Conservation (phyloP, 2,329 filamentous ascomycete genomes). For the Alternaria sp. region DNA sequence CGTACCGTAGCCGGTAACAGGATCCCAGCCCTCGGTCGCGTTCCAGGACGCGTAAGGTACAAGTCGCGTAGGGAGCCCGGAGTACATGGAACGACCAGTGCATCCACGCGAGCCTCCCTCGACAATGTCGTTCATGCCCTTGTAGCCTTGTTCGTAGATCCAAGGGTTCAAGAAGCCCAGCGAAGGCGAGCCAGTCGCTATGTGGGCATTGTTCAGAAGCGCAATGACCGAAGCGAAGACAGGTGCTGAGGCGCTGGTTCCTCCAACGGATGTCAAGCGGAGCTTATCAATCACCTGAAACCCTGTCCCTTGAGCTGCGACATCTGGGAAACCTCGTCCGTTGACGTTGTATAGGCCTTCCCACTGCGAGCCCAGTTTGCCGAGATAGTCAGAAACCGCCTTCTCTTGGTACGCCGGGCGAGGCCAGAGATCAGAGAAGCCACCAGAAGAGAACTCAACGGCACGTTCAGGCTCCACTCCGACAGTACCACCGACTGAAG, state of each 20-base stretch:
- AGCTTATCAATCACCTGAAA: conserved; percentile 52
- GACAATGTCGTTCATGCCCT: conserved; percentile 60
- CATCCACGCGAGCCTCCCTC: conserved; percentile 59
- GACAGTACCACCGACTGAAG: conserved; percentile 56
- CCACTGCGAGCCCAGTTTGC: conserved; percentile 52
- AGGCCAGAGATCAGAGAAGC: conserved; percentile 57
- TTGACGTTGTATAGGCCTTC: conserved; percentile 55
- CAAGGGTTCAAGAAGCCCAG: conserved; percentile 54
- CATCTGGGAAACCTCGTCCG: conserved; percentile 58
- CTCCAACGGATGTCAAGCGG: conserved; percentile 43
- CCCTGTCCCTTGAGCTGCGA: conserved; percentile 52
- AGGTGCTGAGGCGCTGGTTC: conserved; percentile 53
- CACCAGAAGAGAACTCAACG: conserved; percentile 55
- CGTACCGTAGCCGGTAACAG: conserved; percentile 57
- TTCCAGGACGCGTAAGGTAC: conserved; percentile 61
- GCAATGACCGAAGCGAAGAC: conserved; percentile 51
- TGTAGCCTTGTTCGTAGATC: conserved; percentile 54
- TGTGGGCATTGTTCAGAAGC: conserved; percentile 52
- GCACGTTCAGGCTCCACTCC: conserved; percentile 53
- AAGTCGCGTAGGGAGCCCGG: conserved; percentile 49
- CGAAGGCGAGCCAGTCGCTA: conserved; percentile 44
- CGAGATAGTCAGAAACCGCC: conserved; percentile 53
- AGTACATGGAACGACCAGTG: conserved; percentile 50
- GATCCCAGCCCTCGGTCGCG: conserved; percentile 61
- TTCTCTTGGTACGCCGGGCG: conserved; percentile 55